phyloP scores from a whole-genome alignment of 495 filamentous ascomycete genomes.

The Trichoderma virens region DNA sequence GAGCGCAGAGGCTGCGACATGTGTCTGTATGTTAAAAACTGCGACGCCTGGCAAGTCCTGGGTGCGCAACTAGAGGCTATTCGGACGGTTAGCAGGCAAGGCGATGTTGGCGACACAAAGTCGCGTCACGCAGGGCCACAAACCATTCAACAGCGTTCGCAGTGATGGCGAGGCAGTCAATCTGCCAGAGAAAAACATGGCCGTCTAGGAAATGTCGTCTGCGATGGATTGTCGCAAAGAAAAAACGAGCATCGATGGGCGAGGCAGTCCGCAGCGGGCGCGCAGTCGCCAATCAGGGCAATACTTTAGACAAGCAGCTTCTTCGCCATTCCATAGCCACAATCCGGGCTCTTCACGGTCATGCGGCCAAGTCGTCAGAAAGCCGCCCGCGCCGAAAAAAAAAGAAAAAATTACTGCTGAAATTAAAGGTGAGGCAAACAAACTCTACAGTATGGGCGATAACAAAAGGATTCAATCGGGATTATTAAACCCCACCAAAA shows the following conservation, averaged over 20 bases:
- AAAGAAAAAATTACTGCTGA: background rate
- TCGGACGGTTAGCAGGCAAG: background rate
- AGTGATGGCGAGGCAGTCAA: background rate
- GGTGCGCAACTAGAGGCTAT: background rate
- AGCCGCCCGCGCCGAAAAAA: background rate
- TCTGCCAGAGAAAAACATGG: background rate
- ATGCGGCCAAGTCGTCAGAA: background rate
- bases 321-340: background rate
- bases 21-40: background rate
- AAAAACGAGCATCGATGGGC: background rate
- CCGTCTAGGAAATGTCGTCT: background rate
- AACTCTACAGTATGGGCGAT: too few species aligned
- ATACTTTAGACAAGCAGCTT: background rate
- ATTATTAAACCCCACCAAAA: background rate
- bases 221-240: conserved; percentile 4
- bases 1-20: background rate
- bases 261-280: conserved; percentile 1
- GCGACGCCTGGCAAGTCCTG: background rate
- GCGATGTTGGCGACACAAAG: background rate
- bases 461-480: too few species aligned
- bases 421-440: too few species aligned
- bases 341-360: background rate
- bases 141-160: background rate
- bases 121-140: background rate
- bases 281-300: background rate